Evolutionary conservation across 179 eudicot species (phyloP), one percentile per base, ranked within the genome.

Genomic region (Spinacia oleracea): DNA sequence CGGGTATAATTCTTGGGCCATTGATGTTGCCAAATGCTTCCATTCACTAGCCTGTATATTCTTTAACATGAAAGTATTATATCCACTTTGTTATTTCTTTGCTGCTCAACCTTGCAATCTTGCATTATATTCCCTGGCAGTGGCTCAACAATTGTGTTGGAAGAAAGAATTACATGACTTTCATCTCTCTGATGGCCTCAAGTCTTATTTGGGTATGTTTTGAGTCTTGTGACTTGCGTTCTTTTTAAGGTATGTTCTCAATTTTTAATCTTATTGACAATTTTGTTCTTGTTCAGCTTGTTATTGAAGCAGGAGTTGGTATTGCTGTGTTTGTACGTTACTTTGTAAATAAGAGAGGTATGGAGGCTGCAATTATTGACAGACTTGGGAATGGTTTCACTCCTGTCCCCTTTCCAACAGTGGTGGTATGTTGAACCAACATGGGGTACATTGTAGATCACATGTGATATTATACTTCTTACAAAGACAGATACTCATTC

Each of bases 61-160:
- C 75, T 64, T 79, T 71, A 73, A 32, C 56, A 53, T 60, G 50
- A 68, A 16, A 18, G 5, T 2, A 9, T 32, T 46, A 31, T 32
- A 58, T 68, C 45, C 40, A 34, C 43, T 21, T 55, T 20, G 38
- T 38, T 75, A 35, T 58, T 34, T 78, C 65, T 42, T 58, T 69
- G 77, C 64, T 46, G 64, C 65, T 69, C 74, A 76, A 64, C 74
- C 42, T 69, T 74, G 53, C 70, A 62, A 53, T 77, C 34, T 16
- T 63, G 74, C 35, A 25, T 72, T 55, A n/a, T n/a, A n/a, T n/a
- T n/a, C n/a, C 74, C 38, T 76, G 84, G 85, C 91, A 95, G 98
- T 95, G 98, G 98, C 97, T 95, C 58, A 95, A 95, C 88, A 95
- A 95, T 77, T 95, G 98, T 76, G 98, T 95, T 63, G 98, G 98